A percentile compares a stretch with the other conserved stretches of the same genome.
Evolutionary conservation across 352 stramenopile genomes (phyloP).

Genomic region (Globisporangium paddicum): DNA sequence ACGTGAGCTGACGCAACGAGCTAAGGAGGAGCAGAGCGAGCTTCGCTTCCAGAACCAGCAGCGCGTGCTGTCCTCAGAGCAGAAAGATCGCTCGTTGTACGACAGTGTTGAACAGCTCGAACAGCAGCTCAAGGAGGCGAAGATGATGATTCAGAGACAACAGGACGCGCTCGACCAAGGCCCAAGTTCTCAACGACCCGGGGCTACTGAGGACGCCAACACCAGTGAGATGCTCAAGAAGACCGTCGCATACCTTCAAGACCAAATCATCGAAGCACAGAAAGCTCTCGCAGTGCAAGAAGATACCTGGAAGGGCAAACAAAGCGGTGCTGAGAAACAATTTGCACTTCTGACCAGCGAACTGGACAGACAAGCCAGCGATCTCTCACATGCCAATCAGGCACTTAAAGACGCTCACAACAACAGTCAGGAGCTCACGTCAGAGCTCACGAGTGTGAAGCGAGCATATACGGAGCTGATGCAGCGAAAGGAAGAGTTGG

Average conservation of each 20-base stretch:
- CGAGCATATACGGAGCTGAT: constrained; percentile 4
- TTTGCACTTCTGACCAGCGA: neutral
- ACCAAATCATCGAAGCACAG: constrained; percentile 22
- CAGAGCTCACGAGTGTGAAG: constrained; percentile 1
- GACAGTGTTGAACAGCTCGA: constrained; percentile 34
- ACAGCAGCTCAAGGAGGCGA: constrained; percentile 24
- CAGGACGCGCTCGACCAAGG: constrained; percentile 12
- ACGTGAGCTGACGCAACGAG: constrained; percentile 22
- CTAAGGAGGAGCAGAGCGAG: constrained; percentile 52
- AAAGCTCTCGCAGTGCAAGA: constrained; percentile 25
- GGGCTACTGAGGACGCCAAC: constrained; percentile 16
- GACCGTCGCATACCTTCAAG: constrained; percentile 25
- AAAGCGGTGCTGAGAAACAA: neutral
- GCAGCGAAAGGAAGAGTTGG: constrained; percentile 6
- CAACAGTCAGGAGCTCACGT: neutral
- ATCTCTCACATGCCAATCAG: neutral
- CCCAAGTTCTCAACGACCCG: constrained; percentile 14
- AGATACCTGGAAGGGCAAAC: constrained; percentile 17
- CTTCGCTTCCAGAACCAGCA: constrained; percentile 59
- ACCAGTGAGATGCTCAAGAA: constrained; percentile 15
- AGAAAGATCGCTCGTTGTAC: constrained; percentile 29
- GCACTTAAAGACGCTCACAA: neutral
- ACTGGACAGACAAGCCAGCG: neutral
- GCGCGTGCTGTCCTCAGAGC: constrained; percentile 35
- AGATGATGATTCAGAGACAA: constrained; percentile 10